phyloP scores from a whole-genome alignment of 345 rosid genomes.

The Citrus trifoliata region DNA sequence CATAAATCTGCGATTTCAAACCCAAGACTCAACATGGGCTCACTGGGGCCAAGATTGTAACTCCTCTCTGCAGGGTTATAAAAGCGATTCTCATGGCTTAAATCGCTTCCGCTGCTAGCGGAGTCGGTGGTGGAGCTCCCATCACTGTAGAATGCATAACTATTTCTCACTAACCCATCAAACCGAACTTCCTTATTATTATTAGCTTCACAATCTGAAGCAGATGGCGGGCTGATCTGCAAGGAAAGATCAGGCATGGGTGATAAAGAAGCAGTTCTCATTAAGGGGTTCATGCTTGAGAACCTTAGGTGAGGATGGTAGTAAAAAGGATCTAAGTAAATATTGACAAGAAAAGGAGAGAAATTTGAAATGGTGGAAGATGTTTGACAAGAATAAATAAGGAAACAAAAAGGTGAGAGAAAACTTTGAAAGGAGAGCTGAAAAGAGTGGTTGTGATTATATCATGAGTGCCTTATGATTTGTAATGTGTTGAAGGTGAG shows the following conservation, averaged over 20 bases:
- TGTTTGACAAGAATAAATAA: conserved; percentile 23
- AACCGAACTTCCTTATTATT: conserved; percentile 2
- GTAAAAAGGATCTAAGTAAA: conserved; percentile 11
- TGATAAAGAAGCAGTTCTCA: conserved; percentile 21
- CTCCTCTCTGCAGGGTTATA: conserved; percentile 21
- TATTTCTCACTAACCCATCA: conserved; percentile 23
- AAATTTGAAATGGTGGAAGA: background rate
- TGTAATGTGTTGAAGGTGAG: conserved; percentile 41
- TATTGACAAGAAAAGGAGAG: conserved; percentile 10
- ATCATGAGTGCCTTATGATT: conserved; percentile 95
- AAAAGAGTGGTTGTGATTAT: conserved; percentile 50
- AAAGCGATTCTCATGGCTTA: conserved; percentile 65
- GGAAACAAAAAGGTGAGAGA: conserved; percentile 13
- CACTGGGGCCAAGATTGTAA: conserved; percentile 20
- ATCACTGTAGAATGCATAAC: conserved; percentile 31
- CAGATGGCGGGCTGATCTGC: conserved; percentile 77
- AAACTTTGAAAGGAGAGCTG: conserved; percentile 15
- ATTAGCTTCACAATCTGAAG: conserved; percentile 24
- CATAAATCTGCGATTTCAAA: conserved; percentile 41
- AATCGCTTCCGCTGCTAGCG: conserved; percentile 65
- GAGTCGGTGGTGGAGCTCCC: conserved; percentile 72
- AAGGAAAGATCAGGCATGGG: conserved; percentile 78
- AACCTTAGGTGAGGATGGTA: conserved; percentile 29
- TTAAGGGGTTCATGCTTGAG: conserved; percentile 33
- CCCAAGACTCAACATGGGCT: conserved; percentile 68